These are phyloP conservation scores for Rhizopogon salebrosus DNA, from an alignment of 768 basidiomycete species.

Conservation along the genomic window DNA sequence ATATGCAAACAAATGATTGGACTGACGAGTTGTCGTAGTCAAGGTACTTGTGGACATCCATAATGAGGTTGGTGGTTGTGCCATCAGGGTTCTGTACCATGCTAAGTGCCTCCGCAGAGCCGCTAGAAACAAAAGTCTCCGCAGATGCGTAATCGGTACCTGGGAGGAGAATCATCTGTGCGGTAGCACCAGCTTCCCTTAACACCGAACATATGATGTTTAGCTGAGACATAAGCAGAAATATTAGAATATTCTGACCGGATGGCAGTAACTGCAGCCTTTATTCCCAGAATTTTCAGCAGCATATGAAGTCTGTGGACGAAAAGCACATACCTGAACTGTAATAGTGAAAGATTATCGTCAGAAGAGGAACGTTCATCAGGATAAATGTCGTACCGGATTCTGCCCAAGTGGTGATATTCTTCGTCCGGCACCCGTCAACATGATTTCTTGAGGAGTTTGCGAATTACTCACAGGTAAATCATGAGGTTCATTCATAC, in stretches of 20 bases:
- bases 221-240: background rate
- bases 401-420: slow-evolving; percentile 42
- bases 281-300: slow-evolving; percentile 25
- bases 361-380: background rate
- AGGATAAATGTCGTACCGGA: slow-evolving; percentile 12
- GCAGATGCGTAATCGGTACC: slow-evolving; percentile 57
- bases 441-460: background rate
- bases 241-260: slow-evolving; percentile 40
- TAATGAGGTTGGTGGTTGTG: slow-evolving; percentile 39
- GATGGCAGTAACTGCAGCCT: slow-evolving; percentile 60
- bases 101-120: slow-evolving; percentile 43
- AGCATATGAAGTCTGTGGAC: background rate
- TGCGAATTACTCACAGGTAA: slow-evolving; percentile 27
- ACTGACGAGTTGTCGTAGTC: slow-evolving; percentile 47
- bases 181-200: slow-evolving; percentile 34
- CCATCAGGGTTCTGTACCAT: slow-evolving; percentile 44
- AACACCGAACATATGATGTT: background rate
- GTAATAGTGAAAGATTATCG: background rate
- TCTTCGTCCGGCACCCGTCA: slow-evolving; percentile 7
- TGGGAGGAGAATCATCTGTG: slow-evolving; percentile 53
- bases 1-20: slow-evolving; percentile 10
- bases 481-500: slow-evolving; percentile 66
- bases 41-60: slow-evolving; percentile 63
- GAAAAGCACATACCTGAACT: background rate
- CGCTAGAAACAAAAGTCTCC: slow-evolving; percentile 43